Base-by-base conservation (phyloP, 2,329 filamentous ascomycete genomes). In the Helotiales sp. region DNA sequence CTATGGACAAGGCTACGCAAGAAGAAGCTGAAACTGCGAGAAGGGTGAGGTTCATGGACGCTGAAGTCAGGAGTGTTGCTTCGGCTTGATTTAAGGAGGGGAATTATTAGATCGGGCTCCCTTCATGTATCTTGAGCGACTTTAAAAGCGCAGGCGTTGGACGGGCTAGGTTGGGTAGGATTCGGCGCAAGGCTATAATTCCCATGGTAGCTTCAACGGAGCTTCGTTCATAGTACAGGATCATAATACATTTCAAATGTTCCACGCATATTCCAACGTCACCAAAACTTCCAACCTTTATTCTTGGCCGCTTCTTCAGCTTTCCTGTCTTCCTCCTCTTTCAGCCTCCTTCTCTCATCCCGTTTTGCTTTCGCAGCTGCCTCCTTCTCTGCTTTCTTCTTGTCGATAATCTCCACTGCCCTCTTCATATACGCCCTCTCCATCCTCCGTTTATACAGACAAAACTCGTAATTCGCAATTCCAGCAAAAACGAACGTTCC, bases 371-470 rank as follows among this genome's bases (percentile, higher is more conserved):
- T 72, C 63, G 77, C 72, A 67, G 66, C 59, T 22, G 72, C 73
- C 65, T 86, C 81, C 70, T 86, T 83, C 72, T 89, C 85, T 4
- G 81, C 78, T 69, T 90, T 86, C 73, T 92, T 86, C 67, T 83
- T 79, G 69, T 89, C 86, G 73, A 93, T 88, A 58, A 95, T 84
- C 70, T 96, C 91, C 55, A 96, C 88, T 3, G 90, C 90, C 63
- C 91, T 81, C 72, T 89, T 89, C 86, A 99, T 93, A 61, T 91
- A 89, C 61, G 87, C 84, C 67, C 87, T 84, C 74, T 98, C 93
- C 60, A 88, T 81, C 48, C 83, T 79, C 58, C 92, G 81, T 61
- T 83, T 82, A 65, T 86, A 87, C 69, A 92, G 86, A 75, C 93
- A 98, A 69, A 89, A 91, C 74, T 97, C 91, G 75, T 92, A 95